Conservation (phyloP, 1,139 yeast genomes). For the Hemisphaericaspora lyxosophila region DNA sequence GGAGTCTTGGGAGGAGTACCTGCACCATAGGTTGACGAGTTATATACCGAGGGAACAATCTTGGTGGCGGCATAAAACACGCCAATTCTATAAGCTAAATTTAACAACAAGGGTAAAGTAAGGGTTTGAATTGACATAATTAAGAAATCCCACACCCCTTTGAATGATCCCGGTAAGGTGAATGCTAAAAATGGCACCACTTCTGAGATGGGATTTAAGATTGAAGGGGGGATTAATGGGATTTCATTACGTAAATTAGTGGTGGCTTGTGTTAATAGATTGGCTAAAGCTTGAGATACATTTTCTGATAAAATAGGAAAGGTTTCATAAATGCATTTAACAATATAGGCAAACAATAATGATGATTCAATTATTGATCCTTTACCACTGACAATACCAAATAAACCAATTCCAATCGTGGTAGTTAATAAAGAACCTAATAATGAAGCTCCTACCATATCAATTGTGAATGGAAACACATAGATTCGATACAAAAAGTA, state of each 20-base stretch:
- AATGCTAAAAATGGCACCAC: constrained; percentile 50
- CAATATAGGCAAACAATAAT: constrained; percentile 82
- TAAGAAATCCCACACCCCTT: constrained; percentile 69
- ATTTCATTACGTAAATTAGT: constrained; percentile 38
- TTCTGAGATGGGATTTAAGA: constrained; percentile 39
- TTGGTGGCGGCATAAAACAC: constrained; percentile 93
- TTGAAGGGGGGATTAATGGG: constrained; percentile 41
- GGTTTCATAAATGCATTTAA: constrained; percentile 86
- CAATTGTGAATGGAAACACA: constrained; percentile 69
- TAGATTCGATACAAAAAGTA: constrained; percentile 83
- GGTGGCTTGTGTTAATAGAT: constrained; percentile 40
- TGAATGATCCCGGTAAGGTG: constrained; percentile 56
- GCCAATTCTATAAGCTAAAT: constrained; percentile 78
- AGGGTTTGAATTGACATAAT: constrained; percentile 69
- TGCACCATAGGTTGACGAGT: constrained; percentile 36
- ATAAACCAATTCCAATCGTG: constrained; percentile 71
- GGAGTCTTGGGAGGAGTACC: constrained; percentile 37
- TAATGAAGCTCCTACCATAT: constrained; percentile 73
- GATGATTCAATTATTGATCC: constrained; percentile 92
- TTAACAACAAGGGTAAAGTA: constrained; percentile 77
- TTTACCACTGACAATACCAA: constrained; percentile 77
- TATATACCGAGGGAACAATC: constrained; percentile 76
- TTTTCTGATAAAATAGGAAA: constrained; percentile 75
- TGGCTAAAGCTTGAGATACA: constrained; percentile 41
- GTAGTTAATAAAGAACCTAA: constrained; percentile 82